phyloP scores from a whole-genome alignment of 768 basidiomycete genomes.

The Cystobasidium onofrii region DNA sequence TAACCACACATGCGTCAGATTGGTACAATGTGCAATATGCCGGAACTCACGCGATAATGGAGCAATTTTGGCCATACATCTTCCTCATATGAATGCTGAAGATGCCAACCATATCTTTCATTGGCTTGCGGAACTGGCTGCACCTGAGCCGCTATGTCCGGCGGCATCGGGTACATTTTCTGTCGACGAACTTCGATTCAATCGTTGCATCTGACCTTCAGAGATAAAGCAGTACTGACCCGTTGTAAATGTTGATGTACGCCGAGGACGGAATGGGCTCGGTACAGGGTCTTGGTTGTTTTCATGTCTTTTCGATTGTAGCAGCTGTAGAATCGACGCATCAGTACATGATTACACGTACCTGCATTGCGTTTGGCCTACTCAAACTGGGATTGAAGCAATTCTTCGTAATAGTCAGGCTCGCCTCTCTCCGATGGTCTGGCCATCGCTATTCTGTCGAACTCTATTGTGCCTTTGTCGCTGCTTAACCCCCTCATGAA shows the following conservation, averaged over 20 bases:
- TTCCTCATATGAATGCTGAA: slow-evolving; percentile 4
- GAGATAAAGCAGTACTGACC: too few relatives aligned
- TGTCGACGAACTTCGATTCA: too few relatives aligned
- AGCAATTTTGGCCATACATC: slow-evolving; percentile 12
- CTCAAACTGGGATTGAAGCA: background rate
- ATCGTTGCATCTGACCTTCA: too few relatives aligned
- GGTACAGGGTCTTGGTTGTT: background rate
- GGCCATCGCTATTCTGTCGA: slow-evolving; percentile 2
- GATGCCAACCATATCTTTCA: slow-evolving; percentile 15
- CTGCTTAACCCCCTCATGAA: background rate
- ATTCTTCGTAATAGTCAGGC: slow-evolving; percentile 2
- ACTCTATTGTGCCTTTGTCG: background rate
- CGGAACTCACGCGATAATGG: slow-evolving; percentile 7
- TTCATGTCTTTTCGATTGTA: background rate
- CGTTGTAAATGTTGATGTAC: slow-evolving; percentile 4
- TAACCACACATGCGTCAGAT: background rate
- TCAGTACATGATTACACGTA: background rate
- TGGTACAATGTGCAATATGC: background rate
- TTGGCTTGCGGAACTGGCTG: background rate
- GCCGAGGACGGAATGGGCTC: background rate
- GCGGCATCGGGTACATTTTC: slow-evolving; percentile 20
- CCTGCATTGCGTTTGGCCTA: background rate
- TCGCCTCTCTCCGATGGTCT: background rate
- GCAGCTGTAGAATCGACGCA: background rate
- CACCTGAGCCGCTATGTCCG: background rate